Evolutionary conservation across 192 early-diverging fungal genomes (phyloP), one percentile per base, ranked within the genome.

Genomic region (Coemansia sp.): DNA sequence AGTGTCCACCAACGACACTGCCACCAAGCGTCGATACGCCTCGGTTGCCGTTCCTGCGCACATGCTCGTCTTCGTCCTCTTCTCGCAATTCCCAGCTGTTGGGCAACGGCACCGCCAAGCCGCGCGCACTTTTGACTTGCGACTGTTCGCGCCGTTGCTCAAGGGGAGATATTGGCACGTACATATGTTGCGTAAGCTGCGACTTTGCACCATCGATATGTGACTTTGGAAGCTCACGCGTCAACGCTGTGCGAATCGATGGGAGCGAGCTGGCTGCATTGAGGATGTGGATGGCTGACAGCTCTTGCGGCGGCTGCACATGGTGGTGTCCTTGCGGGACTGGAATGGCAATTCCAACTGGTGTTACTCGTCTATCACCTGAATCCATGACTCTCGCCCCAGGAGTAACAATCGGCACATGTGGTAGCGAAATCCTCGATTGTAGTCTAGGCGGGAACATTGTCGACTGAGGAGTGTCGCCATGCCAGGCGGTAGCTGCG

Each of bases 131-230:
- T 60, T 63, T 69, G 15, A 62, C 51, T 7, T 63, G 70, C 11
- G 44, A 36, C 19, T 77, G 74, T 36, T 77, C 80, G 25, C 80
- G 80, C 48, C 72, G 80, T 59, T 82, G 80, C 53, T 82, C 80
- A 4, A 82, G 65, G 5, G 80, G 80, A 34, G 80, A 82, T 60
- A 82, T 77, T 1, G 80, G 80, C 50, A 82, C 80, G 36, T 70
- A 72, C 80, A 82, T 74, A 10, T 72, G 74, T 21, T 71, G 21
- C 17, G 39, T 69, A 15, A 63, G 60, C 38, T 73, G 70, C 21
- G 74, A 57, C 57, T 70, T 73, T 64, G 72, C 39, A 0, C 58
- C 46, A 21, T 74, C 71, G 34, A 76, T 14, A 10, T 74, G 74
- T 4, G 68, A 27, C 45, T 69, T 76, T 61, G 61, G 34, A 17